phyloP scores from a whole-genome alignment of 345 rosid species.

The Acer campestre region DNA sequence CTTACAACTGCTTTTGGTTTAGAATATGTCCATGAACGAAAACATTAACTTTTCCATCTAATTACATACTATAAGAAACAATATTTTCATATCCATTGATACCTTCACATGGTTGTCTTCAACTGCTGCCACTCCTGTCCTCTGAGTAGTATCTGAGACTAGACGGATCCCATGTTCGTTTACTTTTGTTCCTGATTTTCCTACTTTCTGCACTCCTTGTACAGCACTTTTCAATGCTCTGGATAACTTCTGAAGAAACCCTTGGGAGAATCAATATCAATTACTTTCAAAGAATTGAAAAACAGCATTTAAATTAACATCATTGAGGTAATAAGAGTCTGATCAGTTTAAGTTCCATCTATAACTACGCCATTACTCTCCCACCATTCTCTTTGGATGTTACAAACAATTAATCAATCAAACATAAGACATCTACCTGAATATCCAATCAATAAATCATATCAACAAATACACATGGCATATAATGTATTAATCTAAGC shows the following conservation, averaged over 20 bases:
- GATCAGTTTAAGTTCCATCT: neutral
- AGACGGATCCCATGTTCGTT: conserved; percentile 34
- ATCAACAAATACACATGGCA: neutral
- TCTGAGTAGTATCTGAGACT: conserved; percentile 34
- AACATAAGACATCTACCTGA: neutral
- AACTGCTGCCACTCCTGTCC: conserved; percentile 37
- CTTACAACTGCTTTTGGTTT: neutral
- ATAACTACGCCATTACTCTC: conserved; percentile 4
- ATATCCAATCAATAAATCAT: neutral
- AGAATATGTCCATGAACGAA: no score
- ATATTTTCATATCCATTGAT: neutral
- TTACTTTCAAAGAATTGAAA: conserved; percentile 2
- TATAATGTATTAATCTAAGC: neutral
- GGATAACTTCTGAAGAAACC: conserved; percentile 61
- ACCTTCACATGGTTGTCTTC: conserved; percentile 55
- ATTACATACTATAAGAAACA: no score
- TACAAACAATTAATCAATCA: neutral
- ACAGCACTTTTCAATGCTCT: conserved; percentile 54
- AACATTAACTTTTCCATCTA: no score
- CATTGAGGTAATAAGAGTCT: neutral
- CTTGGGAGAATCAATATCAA: conserved; percentile 37
- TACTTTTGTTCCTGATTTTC: conserved; percentile 39
- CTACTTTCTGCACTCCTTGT: conserved; percentile 43
- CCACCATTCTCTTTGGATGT: neutral
- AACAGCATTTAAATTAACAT: neutral